Percentiles rank a stretch among this genome's conserved stretches.
These are phyloP conservation scores for Leucoagaricus sp. DNA, from an alignment of 1,284 basidiomycete genomes.

Conservation along the genomic window DNA sequence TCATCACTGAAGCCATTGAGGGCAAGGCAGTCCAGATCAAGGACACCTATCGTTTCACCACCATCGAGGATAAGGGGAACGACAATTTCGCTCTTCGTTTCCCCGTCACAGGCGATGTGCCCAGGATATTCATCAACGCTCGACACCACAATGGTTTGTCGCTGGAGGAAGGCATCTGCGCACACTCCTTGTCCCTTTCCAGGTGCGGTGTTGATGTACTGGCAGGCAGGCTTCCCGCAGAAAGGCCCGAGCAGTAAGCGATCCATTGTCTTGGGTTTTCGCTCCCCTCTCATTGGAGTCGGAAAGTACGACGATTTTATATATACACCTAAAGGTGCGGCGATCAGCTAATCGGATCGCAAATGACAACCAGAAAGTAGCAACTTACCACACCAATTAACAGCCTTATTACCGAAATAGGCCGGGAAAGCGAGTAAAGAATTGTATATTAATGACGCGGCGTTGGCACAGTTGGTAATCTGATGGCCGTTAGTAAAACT, in stretches of 20 bases:
- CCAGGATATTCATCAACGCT: conserved; percentile 83
- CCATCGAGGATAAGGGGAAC: conserved; percentile 61
- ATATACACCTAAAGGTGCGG: conserved; percentile 82
- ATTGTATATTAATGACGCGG: conserved; percentile 78
- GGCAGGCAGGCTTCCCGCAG: conserved; percentile 87
- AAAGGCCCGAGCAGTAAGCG: conserved; percentile 80
- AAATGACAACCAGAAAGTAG: neutral
- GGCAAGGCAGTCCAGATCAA: conserved; percentile 84
- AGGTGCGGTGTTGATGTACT: conserved; percentile 65
- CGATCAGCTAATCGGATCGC: neutral
- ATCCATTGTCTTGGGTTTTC: conserved; percentile 20
- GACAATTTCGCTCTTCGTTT: conserved; percentile 87
- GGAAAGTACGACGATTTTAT: conserved; percentile 68
- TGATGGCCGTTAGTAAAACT: conserved; percentile 29
- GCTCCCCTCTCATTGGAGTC: conserved; percentile 31
- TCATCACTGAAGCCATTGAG: conserved; percentile 73
- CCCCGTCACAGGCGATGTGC: conserved; percentile 88
- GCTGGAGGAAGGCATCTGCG: conserved; percentile 69
- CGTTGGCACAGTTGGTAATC: conserved; percentile 87
- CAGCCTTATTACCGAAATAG: conserved; percentile 70
- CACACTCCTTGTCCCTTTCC: conserved; percentile 75
- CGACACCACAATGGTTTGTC: conserved; percentile 60
- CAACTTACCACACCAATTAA: conserved; percentile 86
- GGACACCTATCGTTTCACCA: conserved; percentile 56
- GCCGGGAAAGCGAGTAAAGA: conserved; percentile 66